Conservation (phyloP, 495 filamentous ascomycete genomes). For the Entonaema liquescens region DNA sequence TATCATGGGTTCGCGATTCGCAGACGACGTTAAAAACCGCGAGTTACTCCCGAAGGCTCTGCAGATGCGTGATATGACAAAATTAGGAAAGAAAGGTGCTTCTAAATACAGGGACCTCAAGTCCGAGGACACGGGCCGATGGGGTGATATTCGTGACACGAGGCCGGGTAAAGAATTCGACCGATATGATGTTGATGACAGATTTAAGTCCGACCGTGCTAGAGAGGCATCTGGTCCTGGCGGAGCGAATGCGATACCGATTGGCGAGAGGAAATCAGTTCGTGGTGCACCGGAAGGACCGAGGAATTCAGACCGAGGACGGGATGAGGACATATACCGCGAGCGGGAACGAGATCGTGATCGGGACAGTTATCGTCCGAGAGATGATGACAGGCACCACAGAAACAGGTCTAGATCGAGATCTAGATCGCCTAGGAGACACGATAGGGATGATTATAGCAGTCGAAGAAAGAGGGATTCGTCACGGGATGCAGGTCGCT, state of each 20-base stretch:
- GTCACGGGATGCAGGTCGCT: constrained; percentile 67
- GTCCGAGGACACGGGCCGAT: constrained; percentile 90
- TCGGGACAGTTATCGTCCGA: constrained; percentile 48
- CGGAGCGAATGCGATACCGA: constrained; percentile 68
- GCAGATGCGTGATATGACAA: constrained; percentile 93
- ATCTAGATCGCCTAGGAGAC: constrained; percentile 48
- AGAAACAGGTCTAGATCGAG: constrained; percentile 48
- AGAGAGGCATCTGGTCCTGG: constrained; percentile 54
- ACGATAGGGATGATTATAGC: constrained; percentile 61
- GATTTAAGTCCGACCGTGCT: constrained; percentile 73
- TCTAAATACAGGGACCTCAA: constrained; percentile 90
- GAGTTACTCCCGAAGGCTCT: constrained; percentile 90
- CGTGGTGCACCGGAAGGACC: constrained; percentile 51
- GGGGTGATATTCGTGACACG: constrained; percentile 71
- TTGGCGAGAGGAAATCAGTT: constrained; percentile 63
- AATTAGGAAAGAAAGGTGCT: constrained; percentile 89
- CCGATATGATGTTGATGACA: constrained; percentile 63
- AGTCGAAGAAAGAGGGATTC: constrained; percentile 69
- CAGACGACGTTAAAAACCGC: constrained; percentile 80
- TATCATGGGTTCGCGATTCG: constrained; percentile 80
- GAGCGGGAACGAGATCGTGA: constrained; percentile 44
- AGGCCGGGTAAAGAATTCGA: constrained; percentile 57
- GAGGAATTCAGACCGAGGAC: constrained; percentile 44
- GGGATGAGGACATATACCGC: constrained; percentile 40
- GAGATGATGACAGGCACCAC: constrained; percentile 43